These are phyloP conservation scores for Periconia sp. DNA, from an alignment of 2,329 filamentous ascomycete genomes.

Conservation along the genomic window DNA sequence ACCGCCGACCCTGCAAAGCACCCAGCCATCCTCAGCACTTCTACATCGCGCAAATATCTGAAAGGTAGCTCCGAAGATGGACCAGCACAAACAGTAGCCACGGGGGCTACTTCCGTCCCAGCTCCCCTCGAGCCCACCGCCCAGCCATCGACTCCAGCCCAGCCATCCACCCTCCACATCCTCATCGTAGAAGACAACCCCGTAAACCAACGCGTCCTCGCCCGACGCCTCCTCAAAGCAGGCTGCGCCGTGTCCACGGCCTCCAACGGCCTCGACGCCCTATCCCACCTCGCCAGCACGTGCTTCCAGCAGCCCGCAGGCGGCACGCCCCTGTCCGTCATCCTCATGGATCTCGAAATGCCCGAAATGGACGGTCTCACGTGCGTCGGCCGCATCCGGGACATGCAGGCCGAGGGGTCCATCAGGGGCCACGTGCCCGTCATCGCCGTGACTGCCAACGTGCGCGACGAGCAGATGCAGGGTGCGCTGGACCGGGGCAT, in stretches of 20 bases:
- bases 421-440: conserved; percentile 38
- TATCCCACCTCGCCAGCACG: conserved; percentile 30
- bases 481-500: conserved; percentile 39
- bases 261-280: conserved; percentile 40
- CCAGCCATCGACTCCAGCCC: background rate
- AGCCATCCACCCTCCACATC: conserved; percentile 24
- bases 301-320: conserved; percentile 13
- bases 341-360: conserved; percentile 48
- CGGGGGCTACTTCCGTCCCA: conserved; percentile 1
- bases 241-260: conserved; percentile 38
- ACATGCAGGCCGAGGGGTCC: conserved; percentile 28
- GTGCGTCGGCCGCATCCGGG: conserved; percentile 39
- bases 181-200: conserved; percentile 46
- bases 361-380: conserved; percentile 47
- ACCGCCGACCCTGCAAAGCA: conserved; percentile 1
- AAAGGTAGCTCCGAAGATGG: too few relatives aligned
- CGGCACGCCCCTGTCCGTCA: conserved; percentile 31
- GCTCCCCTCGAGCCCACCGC: background rate
- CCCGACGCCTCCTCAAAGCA: conserved; percentile 38
- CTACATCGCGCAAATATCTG: background rate
- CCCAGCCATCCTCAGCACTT: conserved; percentile 2
- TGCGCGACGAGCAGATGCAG: conserved; percentile 39
- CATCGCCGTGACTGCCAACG: conserved; percentile 47
- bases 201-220: conserved; percentile 44
- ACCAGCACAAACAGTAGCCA: background rate